Base-by-base conservation (phyloP, 768 basidiomycete genomes). In the Cystofilobasidium bisporidii region DNA sequence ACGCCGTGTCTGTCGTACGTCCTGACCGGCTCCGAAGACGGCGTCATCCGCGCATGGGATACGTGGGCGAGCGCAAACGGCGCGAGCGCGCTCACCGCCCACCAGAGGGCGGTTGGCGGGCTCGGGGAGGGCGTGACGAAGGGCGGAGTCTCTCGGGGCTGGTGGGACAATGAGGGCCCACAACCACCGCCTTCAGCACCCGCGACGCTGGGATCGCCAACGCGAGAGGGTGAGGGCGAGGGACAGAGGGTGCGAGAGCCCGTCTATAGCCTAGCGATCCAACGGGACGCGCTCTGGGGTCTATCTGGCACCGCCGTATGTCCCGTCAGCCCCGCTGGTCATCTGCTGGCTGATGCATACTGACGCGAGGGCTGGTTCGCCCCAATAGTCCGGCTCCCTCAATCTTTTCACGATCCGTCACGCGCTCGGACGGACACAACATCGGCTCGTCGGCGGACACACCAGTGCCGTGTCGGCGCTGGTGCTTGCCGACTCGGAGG, bases 321-420 rank as follows among this genome's bases (percentile, higher is more conserved):
- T 78, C 70, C 66, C 63, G 43, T 55, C n/a, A 47, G 62, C 67
- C 38, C 69, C 32, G 15, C 57, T 47, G 63, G 4, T 38, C 18
- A 26, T 40, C 24, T 36, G 8, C 41, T 24, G 26, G 12, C 12
- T 33, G 10, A 40, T 6, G n/a, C n/a, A n/a, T n/a, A n/a, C n/a
- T n/a, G n/a, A n/a, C n/a, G n/a, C n/a, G n/a, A n/a, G n/a, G n/a
- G n/a, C n/a, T n/a, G n/a, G n/a, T n/a, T n/a, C n/a, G 32, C 26
- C n/a, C 24, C 32, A 40, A 43, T 72, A 94, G 92, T 81, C 83
- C 71, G 96, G 94, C n/a, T 82, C 86, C 71, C 87, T 99, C 75
- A 92, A 92, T 76, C 81, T 99, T 26, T 92, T 88, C 75, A 96
- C 92, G 1, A 82, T 96, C 24, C 85, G 94, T 36, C 93, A 98